Base-by-base conservation (phyloP, 306 rosid genomes). In the Glycine latifolia region DNA sequence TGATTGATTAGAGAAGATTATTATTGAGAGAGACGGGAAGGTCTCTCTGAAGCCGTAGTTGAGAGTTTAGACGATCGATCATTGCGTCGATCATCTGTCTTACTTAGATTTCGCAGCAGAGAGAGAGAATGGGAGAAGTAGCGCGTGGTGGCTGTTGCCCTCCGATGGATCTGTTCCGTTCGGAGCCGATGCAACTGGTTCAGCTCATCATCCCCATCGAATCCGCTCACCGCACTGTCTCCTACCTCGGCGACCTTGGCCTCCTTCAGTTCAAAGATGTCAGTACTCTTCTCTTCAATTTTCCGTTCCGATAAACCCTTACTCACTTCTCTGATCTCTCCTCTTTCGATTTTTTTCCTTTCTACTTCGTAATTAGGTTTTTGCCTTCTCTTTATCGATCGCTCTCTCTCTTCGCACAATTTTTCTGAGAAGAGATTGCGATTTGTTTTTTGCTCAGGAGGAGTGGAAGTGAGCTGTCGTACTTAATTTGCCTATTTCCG, bases 171-270 rank as follows among this genome's bases (percentile, higher is more conserved):
- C 98, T 96, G 70, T 89, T 96, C 89, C 89, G 99, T 82, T 96
- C 99, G 71, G 99, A 96, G 91, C 83, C 98, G 80, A 96, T 96
- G 99, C 99, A 96, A 75, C 94, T 96, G 7, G 88, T 96, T 74
- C 99, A 93, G 89, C 92, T 96, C 89, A 96, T 96, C 91, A 88
- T 96, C 67, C 99, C 99, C 60, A 90, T 93, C 58, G 99, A 96
- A 89, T 89, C 98, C 44, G 93, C 99, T 76, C 99, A 93, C 65
- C 84, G 76, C 83, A 90, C 99, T 62, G 90, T 91, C 86, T 89
- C 99, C 8, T 96, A 93, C 67, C 97, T 96, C 78, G 99, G 98
- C n/a, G 97, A 93, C 87, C 92, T 96, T 59, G 97, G 94, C 81
- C 99, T 90, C 46, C 88, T 96, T 60, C 98, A 95, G 86, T 91